phyloP scores from a whole-genome alignment of 1,284 basidiomycete species.

The Tylopilus sp. region DNA sequence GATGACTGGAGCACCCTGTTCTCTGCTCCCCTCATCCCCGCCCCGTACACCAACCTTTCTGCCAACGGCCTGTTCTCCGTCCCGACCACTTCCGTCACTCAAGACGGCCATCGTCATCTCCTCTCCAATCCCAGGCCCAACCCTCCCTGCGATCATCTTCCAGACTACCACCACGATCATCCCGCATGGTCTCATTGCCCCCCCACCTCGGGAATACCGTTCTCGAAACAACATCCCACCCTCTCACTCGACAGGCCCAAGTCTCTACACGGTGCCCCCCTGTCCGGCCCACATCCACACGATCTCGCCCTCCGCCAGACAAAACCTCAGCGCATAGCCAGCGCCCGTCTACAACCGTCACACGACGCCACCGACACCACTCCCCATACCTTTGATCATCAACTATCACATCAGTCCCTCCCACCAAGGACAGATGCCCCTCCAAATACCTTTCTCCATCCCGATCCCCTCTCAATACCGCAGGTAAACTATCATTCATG shows the following conservation, averaged over 20 bases:
- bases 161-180: conserved; percentile 34
- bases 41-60: conserved; percentile 63
- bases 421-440: conserved; percentile 26
- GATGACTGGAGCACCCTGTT: conserved; percentile 65
- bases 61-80: conserved; percentile 60
- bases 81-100: conserved; percentile 23
- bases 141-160: conserved; percentile 27
- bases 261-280: conserved; percentile 19
- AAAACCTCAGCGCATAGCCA: conserved; percentile 29
- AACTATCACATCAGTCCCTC: conserved; percentile 25
- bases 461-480: conserved; percentile 31
- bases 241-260: conserved; percentile 22
- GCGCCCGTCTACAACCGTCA: conserved; percentile 6
- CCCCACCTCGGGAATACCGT: conserved; percentile 20
- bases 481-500: conserved; percentile 42
- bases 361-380: conserved; percentile 18
- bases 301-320: conserved; percentile 23
- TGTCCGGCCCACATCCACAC: conserved; percentile 6
- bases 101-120: conserved; percentile 28
- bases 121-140: conserved; percentile 13
- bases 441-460: conserved; percentile 27
- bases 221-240: conserved; percentile 29
- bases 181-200: conserved; percentile 31
- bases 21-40: conserved; percentile 61
- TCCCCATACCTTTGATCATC: conserved; percentile 33